These are phyloP conservation scores for Penicillium lividum DNA, from an alignment of 495 filamentous ascomycete species.

Conservation along the genomic window DNA sequence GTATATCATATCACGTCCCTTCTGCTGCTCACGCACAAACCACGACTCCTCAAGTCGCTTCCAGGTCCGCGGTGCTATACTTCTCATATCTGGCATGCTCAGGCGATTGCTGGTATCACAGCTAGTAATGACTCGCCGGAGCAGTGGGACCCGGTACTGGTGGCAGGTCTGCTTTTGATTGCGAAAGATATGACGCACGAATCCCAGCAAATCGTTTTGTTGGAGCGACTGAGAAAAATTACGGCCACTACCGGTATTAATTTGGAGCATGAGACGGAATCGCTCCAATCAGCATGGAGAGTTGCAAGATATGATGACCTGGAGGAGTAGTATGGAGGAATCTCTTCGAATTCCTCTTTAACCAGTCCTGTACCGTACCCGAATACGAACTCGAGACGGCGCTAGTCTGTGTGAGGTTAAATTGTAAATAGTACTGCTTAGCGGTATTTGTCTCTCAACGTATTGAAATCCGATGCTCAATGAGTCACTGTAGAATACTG, in stretches of 20 bases:
- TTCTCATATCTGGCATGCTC: conserved; percentile 33
- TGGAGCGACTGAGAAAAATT: conserved; percentile 18
- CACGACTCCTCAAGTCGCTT: conserved; percentile 27
- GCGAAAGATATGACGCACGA: conserved; percentile 30
- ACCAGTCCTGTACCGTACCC: no score
- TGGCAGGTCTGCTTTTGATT: conserved; percentile 24
- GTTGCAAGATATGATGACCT: conserved; percentile 25
- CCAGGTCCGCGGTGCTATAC: conserved; percentile 29
- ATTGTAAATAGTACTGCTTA: no score
- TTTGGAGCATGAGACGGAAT: conserved; percentile 17
- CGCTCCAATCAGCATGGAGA: conserved; percentile 20
- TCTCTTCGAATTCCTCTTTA: no score
- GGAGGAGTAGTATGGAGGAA: no score
- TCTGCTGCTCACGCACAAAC: conserved; percentile 25
- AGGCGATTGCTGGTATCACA: conserved; percentile 28
- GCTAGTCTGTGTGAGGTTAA: no score
- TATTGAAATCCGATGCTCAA: no score
- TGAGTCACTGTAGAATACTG: no score
- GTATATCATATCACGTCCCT: conserved; percentile 30
- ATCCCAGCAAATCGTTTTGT: conserved; percentile 24
- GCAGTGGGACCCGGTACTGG: conserved; percentile 29
- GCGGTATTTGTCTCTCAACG: no score
- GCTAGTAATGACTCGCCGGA: conserved; percentile 30
- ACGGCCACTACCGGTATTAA: conserved; percentile 25
- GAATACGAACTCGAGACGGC: no score